A percentile compares a stretch with the other conserved stretches of the same genome.
These are phyloP conservation scores for Kazachstania kunashirensis DNA, from an alignment of 805 yeast genomes.

Conservation along the genomic window DNA sequence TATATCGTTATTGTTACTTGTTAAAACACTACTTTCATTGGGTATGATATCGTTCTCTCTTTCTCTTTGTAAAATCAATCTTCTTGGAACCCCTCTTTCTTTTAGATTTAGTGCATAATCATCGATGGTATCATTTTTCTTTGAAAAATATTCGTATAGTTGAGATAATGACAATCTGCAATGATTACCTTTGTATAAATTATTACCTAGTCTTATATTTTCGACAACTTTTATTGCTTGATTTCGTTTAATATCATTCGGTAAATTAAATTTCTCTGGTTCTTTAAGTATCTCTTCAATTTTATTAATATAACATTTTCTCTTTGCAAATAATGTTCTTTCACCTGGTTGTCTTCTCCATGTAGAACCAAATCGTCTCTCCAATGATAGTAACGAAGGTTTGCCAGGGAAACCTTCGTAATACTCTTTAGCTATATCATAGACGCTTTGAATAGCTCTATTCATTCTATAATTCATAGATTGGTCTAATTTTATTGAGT, in stretches of 20 bases:
- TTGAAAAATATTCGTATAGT: constrained; percentile 22
- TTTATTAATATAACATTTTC: constrained; percentile 21
- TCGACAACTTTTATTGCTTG: constrained; percentile 22
- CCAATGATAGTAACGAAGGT: constrained; percentile 22
- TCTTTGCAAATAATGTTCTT: constrained; percentile 22
- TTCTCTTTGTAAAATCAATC: constrained; percentile 8
- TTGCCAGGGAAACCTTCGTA: constrained; percentile 23
- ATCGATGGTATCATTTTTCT: constrained; percentile 15
- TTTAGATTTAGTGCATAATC: constrained; percentile 19
- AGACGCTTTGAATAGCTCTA: constrained; percentile 20
- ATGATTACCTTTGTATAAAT: constrained; percentile 14
- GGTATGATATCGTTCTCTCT: constrained; percentile 4
- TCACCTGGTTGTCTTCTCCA: constrained; percentile 25
- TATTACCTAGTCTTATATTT: constrained; percentile 25
- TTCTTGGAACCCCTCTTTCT: constrained; percentile 13
- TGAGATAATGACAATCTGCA: constrained; percentile 19
- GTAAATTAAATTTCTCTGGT: constrained; percentile 16
- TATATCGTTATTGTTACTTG: too few species aligned
- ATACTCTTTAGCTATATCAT: constrained; percentile 24
- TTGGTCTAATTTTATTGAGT: constrained; percentile 3
- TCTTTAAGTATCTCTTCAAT: constrained; percentile 16
- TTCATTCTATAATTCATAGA: constrained; percentile 15
- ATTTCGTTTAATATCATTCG: constrained; percentile 11
- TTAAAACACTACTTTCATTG: neutral
- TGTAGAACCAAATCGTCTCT: constrained; percentile 22